phyloP scores from a whole-genome alignment of 23 red algal species.

The Chondrus crispus region DNA sequence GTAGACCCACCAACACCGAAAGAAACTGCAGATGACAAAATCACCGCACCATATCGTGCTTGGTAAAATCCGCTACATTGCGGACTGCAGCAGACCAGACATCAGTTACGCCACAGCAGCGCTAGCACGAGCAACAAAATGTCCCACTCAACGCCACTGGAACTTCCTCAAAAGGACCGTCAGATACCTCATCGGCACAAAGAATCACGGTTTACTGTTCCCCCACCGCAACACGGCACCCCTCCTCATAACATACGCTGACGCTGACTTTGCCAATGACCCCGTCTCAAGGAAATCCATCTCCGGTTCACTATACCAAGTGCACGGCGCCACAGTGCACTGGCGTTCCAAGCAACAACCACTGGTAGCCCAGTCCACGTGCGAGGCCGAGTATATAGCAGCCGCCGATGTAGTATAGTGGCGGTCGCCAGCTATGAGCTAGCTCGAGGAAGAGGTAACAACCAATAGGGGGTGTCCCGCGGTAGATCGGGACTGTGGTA shows the following conservation, averaged over 20 bases:
- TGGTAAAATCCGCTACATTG: background rate
- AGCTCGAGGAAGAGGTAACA: no score
- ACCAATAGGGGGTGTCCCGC: no score
- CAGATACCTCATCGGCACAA: background rate
- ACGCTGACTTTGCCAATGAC: background rate
- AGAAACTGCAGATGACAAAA: background rate
- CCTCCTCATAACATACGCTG: background rate
- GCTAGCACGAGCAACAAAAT: background rate
- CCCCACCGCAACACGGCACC: background rate
- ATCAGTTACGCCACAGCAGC: background rate
- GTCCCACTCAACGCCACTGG: background rate
- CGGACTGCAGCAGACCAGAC: background rate
- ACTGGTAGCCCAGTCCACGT: background rate
- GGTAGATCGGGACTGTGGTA: no score
- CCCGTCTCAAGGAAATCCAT: background rate
- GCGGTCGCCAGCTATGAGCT: no score
- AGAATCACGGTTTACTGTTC: background rate
- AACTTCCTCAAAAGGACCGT: background rate
- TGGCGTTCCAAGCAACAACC: background rate
- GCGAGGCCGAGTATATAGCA: background rate
- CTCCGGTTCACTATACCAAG: background rate
- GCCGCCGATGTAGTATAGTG: no score
- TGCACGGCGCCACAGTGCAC: background rate
- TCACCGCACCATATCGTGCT: background rate
- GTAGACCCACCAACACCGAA: background rate